Base-by-base conservation (phyloP, 2,329 filamentous ascomycete species). In the Graphiopsis chlorocephala region DNA sequence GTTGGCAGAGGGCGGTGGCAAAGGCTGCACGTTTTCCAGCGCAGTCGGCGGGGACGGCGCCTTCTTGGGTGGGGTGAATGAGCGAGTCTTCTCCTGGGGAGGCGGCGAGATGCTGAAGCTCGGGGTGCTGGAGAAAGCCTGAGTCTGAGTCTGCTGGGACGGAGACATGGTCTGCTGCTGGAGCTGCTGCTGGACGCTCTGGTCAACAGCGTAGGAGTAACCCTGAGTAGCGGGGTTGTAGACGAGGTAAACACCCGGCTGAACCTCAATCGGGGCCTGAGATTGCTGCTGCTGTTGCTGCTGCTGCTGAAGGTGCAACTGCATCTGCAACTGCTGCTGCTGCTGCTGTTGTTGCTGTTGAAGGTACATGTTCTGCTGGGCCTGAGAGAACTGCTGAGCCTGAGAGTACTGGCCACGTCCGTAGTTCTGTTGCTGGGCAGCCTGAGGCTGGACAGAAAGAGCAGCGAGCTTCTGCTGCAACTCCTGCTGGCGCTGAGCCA, bases 401-500 rank as follows among this genome's bases (percentile, higher is more conserved):
- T 85, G 83, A 63, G 82, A 77, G 72, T 80, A 80, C 7, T 78
- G 73, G 61, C 80, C 80, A 31, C 62, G 60, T 28, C 66, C 33
- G 55, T 67, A 66, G 60, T 68, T 65, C 65, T 74, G 73, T 56
- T 67, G 64, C 33, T 62, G 66, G 26, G 52, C n/a, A 69, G 86
- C 87, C 76, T 93, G 90, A 66, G 92, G 90, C 42, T 91, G 90
- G 61, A 89, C 88, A 73, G 94, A 95, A 26, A 97, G 88, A 69
- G 83, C 91, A 71, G 92, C 86, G 70, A 98, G 85, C 80, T 98
- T 93, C 80, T 97, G 93, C 80, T 98, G 93, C 61, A 98, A 87
- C 69, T 91, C 90, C 80, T 97, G 93, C 80, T 98, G 94, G 79
- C 97, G 93, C 75, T 97, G 92, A 47, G 93, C 92, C 59, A 99